Conservation (phyloP, 371 early-diverging fungal genomes). For the Blakeslea trispora region DNA sequence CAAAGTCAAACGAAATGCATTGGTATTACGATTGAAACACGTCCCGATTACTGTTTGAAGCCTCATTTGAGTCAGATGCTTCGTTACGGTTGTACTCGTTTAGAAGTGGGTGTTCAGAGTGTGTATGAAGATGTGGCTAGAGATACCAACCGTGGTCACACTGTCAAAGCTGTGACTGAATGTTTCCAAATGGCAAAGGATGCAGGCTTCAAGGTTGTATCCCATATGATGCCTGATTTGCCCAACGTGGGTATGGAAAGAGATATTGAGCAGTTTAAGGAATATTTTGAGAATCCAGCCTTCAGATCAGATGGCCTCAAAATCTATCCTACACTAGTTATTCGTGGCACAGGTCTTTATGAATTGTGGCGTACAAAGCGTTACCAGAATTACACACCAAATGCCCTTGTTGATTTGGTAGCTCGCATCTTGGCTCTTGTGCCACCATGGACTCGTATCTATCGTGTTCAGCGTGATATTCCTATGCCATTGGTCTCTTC, state of each 20-base stretch:
- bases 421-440: constrained; percentile 97
- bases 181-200: constrained; percentile 98
- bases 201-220: constrained; percentile 99
- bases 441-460: constrained; percentile 99
- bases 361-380: constrained; percentile 99
- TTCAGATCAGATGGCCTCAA: constrained; percentile 99
- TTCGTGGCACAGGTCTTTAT: constrained; percentile 99
- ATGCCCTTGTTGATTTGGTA: constrained; percentile 97
- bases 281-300: constrained; percentile 99
- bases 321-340: constrained; percentile 99
- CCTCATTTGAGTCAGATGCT: constrained; percentile 99
- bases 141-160: constrained; percentile 99
- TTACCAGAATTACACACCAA: constrained; percentile 99
- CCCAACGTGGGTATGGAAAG: constrained; percentile 99
- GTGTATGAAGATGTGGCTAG: constrained; percentile 99
- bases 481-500: constrained; percentile 99
- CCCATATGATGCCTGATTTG: constrained; percentile 99
- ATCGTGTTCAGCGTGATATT: constrained; percentile 99
- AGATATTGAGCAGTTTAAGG: constrained; percentile 98
- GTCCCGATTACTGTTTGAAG: constrained; percentile 99
- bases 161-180: constrained; percentile 97
- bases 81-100: constrained; percentile 98
- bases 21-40: constrained; percentile 99
- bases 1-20: constrained; percentile 98
- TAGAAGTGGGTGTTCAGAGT: constrained; percentile 99